Conservation (phyloP, 176 grass and related monocot genomes). For the Cenchrus fungigraminus region DNA sequence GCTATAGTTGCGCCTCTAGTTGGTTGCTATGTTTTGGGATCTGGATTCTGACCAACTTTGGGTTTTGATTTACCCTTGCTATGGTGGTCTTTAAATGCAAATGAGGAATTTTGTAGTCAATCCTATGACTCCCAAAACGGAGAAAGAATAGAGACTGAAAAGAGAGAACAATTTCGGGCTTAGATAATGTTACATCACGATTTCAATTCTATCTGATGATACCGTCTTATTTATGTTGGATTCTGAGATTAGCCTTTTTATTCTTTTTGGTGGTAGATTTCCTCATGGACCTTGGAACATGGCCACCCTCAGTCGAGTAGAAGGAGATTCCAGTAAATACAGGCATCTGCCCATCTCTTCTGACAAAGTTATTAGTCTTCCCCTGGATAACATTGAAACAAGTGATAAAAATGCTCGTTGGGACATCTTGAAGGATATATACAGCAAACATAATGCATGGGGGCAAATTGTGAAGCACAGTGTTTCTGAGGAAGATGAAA, state of each 20-base stretch:
- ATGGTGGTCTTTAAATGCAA: not conserved
- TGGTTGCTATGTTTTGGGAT: constrained; percentile 7
- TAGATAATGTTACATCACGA: not conserved
- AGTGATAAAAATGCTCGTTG: not conserved
- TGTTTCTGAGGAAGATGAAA: not conserved
- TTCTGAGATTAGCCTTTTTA: not conserved
- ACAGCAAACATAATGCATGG: not conserved
- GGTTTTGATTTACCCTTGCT: not conserved
- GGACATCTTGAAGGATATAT: not conserved
- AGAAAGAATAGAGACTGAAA: not conserved
- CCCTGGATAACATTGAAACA: not conserved
- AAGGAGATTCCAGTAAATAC: not conserved
- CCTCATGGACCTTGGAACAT: not conserved
- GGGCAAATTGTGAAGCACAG: not conserved
- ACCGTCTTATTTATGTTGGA: not conserved
- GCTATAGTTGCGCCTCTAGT: not conserved
- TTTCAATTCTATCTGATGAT: constrained; percentile 1
- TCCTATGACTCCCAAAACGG: not conserved
- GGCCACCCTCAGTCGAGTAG: not conserved
- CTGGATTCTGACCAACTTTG: not conserved
- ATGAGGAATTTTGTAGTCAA: not conserved
- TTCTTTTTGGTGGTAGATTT: not conserved
- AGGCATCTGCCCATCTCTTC: not conserved
- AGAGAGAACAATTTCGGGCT: not conserved
- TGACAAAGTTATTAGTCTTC: not conserved